Percentiles rank a stretch among this genome's conserved stretches.
phyloP scores from a whole-genome alignment of 177 flowering plant species.

The Vitis hybrid region DNA sequence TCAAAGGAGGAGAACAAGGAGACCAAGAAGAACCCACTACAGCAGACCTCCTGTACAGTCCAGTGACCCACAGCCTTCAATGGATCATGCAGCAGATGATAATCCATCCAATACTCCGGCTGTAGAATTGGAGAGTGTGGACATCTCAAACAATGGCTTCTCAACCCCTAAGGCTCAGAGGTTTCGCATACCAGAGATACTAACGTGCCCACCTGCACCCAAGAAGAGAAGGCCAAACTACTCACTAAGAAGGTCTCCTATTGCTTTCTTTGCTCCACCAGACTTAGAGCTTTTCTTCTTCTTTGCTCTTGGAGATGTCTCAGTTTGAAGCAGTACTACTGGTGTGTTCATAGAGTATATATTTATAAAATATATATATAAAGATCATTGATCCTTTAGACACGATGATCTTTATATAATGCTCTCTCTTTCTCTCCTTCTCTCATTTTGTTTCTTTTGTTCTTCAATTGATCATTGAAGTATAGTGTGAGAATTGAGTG shows the following conservation, averaged over 20 bases:
- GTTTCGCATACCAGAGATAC: constrained; percentile 59
- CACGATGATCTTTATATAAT: background rate
- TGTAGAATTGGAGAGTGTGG: constrained; percentile 3
- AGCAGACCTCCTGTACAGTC: constrained; percentile 2
- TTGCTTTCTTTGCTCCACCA: constrained; percentile 64
- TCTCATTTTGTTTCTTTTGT: background rate
- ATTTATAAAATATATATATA: background rate
- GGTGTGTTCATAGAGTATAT: no score
- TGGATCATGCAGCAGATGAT: constrained; percentile 12
- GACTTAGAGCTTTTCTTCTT: constrained; percentile 75
- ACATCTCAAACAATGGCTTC: constrained; percentile 27
- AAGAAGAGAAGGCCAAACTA: constrained; percentile 52
- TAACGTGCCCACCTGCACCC: constrained; percentile 78
- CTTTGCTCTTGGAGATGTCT: constrained; percentile 41
- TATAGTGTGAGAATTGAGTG: constrained; percentile 19
- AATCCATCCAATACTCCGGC: constrained; percentile 13
- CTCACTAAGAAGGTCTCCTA: constrained; percentile 33
- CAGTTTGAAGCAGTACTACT: constrained; percentile 29
- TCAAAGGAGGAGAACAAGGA: constrained; percentile 13
- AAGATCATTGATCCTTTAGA: background rate
- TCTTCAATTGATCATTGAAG: constrained; percentile 6
- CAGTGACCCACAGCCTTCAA: constrained; percentile 1
- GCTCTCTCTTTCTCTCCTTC: background rate
- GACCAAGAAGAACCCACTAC: constrained; percentile 23
- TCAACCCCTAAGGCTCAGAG: constrained; percentile 66